Percentiles rank a stretch among this genome's conserved stretches.
Evolutionary conservation across 1,284 basidiomycete genomes (phyloP).

Genomic region (Irpex sp.): DNA sequence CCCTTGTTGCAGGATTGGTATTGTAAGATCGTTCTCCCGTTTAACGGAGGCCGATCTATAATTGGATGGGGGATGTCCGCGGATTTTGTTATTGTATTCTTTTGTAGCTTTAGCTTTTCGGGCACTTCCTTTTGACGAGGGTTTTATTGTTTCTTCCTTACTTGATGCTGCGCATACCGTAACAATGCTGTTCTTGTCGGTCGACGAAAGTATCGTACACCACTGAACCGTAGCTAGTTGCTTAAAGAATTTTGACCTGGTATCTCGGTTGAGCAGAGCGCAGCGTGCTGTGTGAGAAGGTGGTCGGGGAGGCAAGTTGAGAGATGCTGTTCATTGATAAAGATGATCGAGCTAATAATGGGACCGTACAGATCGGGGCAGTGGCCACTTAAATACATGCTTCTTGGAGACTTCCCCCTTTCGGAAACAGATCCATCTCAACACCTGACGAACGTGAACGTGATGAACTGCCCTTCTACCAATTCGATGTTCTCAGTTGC

Average conservation of each 20-base stretch:
- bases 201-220: neutral
- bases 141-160: neutral
- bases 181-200: neutral
- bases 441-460: neutral
- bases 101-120: neutral
- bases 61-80: neutral
- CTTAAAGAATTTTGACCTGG: neutral
- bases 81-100: neutral
- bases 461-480: neutral
- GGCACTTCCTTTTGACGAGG: neutral
- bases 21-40: slow-evolving; percentile 21
- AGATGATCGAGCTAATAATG: neutral
- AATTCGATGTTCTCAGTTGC: neutral
- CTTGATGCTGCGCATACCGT: neutral
- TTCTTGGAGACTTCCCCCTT: neutral
- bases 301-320: neutral
- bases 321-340: neutral
- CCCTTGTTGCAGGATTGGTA: slow-evolving; percentile 32
- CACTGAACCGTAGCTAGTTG: neutral
- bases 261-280: neutral
- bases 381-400: neutral
- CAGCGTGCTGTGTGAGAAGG: neutral
- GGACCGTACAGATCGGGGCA: neutral
- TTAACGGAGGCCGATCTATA: neutral
- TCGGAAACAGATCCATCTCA: neutral